Base-by-base conservation (phyloP, 2,329 filamentous ascomycete genomes). In the Botrytis porri region DNA sequence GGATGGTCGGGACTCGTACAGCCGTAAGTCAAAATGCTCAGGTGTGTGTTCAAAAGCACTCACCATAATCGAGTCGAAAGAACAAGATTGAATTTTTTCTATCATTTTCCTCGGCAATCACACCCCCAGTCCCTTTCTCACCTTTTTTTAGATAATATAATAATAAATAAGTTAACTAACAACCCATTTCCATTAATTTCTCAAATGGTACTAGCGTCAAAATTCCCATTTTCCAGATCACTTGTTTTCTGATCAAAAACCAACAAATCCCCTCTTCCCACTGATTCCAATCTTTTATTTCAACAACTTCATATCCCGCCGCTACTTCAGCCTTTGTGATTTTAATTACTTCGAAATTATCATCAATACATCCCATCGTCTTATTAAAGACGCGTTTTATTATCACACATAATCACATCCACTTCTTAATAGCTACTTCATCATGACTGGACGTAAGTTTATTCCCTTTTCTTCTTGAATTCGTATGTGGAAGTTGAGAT, bases 401-500 rank as follows among this genome's bases (percentile, higher is more conserved):
- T 37, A 74, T 73, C 69, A 65, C 70, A 71, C 64, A 69, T 72
- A 69, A 77, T 71, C 74, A 72, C 45, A 70, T 64, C 69, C 61
- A 81, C 76, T 74, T 75, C 76, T 77, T 79, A 76, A 77, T 62
- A 62, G 78, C 79, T 69, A 35, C 39, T 80, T 85, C 84, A 87
- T 82, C 78, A 88, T 88, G 86, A 86, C 86, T 87, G 86, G 86
- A 84, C 86, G 86, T 86, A 83, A 86, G 86, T 69, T 43, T 37
- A 32, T 45, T 87, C 78, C 63, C 41, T 66, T 62, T 73, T 77
- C 73, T 75, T 70, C 69, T 74, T 76, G 75, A 76, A n/a, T 57
- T 57, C n/a, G 41, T 22, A 29, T 59, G 59, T 25, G 51, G 69
- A 37, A 35, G 22, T 70, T 29, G 22, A n/a, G 22, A 86, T 93